Evolutionary conservation across 1,284 basidiomycete species (phyloP).

Genomic region (Sporisorium exsertum): DNA sequence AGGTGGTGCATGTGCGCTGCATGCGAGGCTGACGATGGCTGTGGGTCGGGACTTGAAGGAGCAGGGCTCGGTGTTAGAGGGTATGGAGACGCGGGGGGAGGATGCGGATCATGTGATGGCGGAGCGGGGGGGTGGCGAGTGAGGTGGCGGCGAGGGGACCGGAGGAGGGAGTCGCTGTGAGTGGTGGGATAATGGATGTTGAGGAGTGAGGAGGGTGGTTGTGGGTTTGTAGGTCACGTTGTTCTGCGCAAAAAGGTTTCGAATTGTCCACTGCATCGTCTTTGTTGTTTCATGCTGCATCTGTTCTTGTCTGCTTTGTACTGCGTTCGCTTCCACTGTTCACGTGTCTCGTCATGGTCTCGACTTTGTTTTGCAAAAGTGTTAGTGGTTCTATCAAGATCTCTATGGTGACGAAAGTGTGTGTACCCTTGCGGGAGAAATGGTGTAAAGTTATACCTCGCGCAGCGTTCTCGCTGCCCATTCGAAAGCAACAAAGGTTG

Average conservation of each 20-base stretch:
- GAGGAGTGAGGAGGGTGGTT: not conserved
- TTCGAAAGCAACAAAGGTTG: slow-evolving; percentile 67
- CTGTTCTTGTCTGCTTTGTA: not conserved
- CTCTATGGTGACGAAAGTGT: not conserved
- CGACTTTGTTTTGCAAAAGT: not conserved
- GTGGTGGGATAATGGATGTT: not conserved
- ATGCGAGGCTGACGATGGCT: slow-evolving; percentile 16
- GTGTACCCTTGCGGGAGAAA: not conserved
- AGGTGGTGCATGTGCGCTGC: slow-evolving; percentile 1
- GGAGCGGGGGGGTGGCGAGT: too few relatives aligned
- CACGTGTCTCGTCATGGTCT: not conserved
- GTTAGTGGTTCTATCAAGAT: not conserved
- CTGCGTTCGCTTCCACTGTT: not conserved
- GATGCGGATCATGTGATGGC: slow-evolving; percentile 17
- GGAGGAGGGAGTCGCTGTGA: too few relatives aligned
- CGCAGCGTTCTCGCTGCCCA: slow-evolving; percentile 43
- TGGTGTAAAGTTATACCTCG: slow-evolving; percentile 14
- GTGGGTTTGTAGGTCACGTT: not conserved
- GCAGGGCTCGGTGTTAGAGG: slow-evolving; percentile 1
- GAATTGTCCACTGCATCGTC: not conserved
- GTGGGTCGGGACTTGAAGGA: slow-evolving; percentile 2
- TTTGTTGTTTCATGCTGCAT: not conserved
- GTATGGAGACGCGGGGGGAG: not conserved
- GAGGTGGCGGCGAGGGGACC: too few relatives aligned
- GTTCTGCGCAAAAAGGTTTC: not conserved